phyloP scores from a whole-genome alignment of 192 early-diverging fungal species.

The Bifiguratus adelaidae region DNA sequence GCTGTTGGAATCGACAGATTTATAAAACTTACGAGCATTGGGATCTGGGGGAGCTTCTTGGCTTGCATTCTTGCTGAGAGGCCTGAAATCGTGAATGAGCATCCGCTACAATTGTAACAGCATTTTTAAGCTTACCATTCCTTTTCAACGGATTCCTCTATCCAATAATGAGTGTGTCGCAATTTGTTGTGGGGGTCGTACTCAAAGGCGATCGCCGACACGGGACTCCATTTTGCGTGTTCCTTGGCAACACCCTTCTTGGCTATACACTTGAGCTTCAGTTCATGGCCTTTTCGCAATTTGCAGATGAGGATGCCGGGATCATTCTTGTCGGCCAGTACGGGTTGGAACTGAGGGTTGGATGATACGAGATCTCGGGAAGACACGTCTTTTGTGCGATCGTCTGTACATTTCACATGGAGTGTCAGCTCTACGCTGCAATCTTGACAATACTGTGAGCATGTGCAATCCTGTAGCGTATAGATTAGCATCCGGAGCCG shows the following conservation, averaged over 20 bases:
- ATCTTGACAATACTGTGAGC: conserved; percentile 71
- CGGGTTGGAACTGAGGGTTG: conserved; percentile 59
- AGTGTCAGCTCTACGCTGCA: conserved; percentile 88
- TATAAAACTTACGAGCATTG: conserved; percentile 26
- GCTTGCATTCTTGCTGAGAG: conserved; percentile 48
- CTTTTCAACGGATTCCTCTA: conserved; percentile 69
- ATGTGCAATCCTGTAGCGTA: conserved; percentile 51
- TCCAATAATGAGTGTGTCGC: conserved; percentile 87
- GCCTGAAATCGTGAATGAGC: conserved; percentile 15
- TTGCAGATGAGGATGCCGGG: conserved; percentile 77
- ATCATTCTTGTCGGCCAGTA: conserved; percentile 45
- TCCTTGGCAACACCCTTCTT: conserved; percentile 97
- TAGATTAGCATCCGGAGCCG: background rate
- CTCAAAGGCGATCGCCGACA: conserved; percentile 82
- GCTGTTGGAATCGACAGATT: background rate
- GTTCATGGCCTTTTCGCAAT: conserved; percentile 85
- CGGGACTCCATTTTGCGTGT: conserved; percentile 96
- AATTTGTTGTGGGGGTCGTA: conserved; percentile 96
- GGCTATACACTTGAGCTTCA: conserved; percentile 83
- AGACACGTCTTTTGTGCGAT: conserved; percentile 72
- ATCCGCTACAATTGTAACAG: background rate
- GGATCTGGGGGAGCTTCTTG: conserved; percentile 42
- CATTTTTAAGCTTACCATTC: conserved; percentile 64
- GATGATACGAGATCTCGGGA: conserved; percentile 69
- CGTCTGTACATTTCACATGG: conserved; percentile 73